Percentiles rank a stretch among this genome's conserved stretches.
Evolutionary conservation across 208 protist species (phyloP).

Genomic region (Acanthamoeba triangularis): DNA sequence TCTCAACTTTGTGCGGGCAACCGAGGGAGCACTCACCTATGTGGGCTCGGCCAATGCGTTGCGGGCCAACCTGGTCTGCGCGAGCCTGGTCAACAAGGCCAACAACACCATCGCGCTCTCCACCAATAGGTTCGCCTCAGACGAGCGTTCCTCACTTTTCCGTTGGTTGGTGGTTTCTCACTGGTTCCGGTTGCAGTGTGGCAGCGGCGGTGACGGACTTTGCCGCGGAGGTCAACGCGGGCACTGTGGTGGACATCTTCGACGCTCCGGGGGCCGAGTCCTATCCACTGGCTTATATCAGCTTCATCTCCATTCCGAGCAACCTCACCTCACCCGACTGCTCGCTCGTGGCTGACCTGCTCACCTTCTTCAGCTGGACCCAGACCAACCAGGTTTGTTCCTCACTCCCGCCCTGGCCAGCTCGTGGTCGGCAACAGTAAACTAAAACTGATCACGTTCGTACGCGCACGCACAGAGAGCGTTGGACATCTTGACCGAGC

Average conservation of each 20-base stretch:
- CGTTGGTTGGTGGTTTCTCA: neutral
- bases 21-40: neutral
- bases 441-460: too few species aligned
- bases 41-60: neutral
- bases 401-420: too few species aligned
- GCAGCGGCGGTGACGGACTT: neutral
- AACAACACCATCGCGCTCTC: neutral
- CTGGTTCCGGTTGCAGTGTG: neutral
- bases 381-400: neutral
- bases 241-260: neutral
- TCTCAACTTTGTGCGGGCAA: neutral
- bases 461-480: too few species aligned
- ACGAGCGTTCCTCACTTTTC: neutral
- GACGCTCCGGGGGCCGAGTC: neutral
- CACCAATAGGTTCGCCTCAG: neutral
- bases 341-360: neutral
- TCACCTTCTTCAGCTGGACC: conserved; percentile 10
- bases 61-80: neutral
- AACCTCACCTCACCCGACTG: neutral
- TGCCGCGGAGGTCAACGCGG: neutral
- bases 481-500: neutral
- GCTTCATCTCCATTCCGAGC: neutral
- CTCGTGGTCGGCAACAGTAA: too few species aligned
- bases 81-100: conserved; percentile 1
- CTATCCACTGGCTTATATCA: neutral